Evolutionary conservation across 768 basidiomycete species (phyloP), one percentile per base, ranked within the genome.

Genomic region (Macrocybe gigantea): DNA sequence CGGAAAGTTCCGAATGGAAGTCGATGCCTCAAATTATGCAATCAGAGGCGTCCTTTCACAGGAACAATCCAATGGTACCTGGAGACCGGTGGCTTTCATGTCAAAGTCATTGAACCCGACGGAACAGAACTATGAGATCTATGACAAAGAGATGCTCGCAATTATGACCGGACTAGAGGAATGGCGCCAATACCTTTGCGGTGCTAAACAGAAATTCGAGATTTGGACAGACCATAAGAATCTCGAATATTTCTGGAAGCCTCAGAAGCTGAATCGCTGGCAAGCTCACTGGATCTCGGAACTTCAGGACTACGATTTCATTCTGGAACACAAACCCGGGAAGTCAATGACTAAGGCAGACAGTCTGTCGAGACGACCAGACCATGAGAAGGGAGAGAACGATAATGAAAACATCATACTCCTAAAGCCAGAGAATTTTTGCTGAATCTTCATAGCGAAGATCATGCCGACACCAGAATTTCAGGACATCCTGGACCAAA

Each of bases 131-230:
- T 79, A 79, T 53, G 61, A 71, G 13, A 64, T 66, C 33, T 60
- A 72, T 46, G 64, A 81, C 53, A 67, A 67, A 48, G 78, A 82
- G 56, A 47, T 80, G 0, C 63, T 78, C 2, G 72, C 75, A 0
- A 73, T 79, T 29, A 63, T 79, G n/a, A 32, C 58, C 30, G 62
- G 64, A 0, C 51, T 74, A 0, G n/a, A 50, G 0, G 52, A 59
- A 30, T 64, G 62, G 63, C 22, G 56, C 11, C 53, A 57, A 42
- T 13, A 42, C 38, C 41, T 47, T n/a, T 38, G 40, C 0, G 44
- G 59, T 0, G 49, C 45, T 5, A 11, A 32, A 13, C 38, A 35
- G 9, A 9, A 2, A 7, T 38, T 53, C 31, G 49, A 47, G 42
- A 49, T 0, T 38, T 46, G 1, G 33, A 57, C 29, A 1, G 58